A percentile compares a stretch with the other conserved stretches of the same genome.
Conservation (phyloP, 306 rosid genomes). For the Vigna nakashimae region DNA sequence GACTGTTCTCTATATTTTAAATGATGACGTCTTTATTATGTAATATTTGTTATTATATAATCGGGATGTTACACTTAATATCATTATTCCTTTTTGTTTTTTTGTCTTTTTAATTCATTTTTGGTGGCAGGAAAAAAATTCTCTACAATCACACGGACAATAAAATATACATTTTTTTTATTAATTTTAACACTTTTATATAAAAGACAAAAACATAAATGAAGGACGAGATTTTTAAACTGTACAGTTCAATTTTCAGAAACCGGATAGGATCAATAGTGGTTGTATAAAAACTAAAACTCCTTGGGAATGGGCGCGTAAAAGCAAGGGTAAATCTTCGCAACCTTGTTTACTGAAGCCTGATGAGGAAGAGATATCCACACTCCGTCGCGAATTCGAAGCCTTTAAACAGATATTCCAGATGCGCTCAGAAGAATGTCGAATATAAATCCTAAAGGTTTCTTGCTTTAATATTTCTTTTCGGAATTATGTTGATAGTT, state of each 20-base stretch:
- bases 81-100: too few species aligned
- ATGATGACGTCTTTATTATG: too few species aligned
- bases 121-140: too few species aligned
- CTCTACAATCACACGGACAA: too few species aligned
- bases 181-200: too few species aligned
- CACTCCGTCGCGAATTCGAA: constrained; percentile 69
- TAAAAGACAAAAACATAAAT: not conserved
- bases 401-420: constrained; percentile 71
- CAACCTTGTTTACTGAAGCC: constrained; percentile 41
- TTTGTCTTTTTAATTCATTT: too few species aligned
- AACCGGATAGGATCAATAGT: not conserved
- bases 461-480: constrained; percentile 18
- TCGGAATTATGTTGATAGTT: constrained; percentile 32
- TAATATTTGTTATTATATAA: too few species aligned
- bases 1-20: too few species aligned
- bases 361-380: constrained; percentile 57
- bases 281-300: not conserved
- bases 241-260: not conserved
- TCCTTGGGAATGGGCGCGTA: constrained; percentile 31
- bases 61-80: too few species aligned
- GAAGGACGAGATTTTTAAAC: not conserved
- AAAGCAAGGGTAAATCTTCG: constrained; percentile 29
- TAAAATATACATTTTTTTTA: too few species aligned
- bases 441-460: constrained; percentile 87
- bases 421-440: constrained; percentile 68